Evolutionary conservation across 2,329 filamentous ascomycete species (phyloP).

Genomic region (Monilinia fructicola): DNA sequence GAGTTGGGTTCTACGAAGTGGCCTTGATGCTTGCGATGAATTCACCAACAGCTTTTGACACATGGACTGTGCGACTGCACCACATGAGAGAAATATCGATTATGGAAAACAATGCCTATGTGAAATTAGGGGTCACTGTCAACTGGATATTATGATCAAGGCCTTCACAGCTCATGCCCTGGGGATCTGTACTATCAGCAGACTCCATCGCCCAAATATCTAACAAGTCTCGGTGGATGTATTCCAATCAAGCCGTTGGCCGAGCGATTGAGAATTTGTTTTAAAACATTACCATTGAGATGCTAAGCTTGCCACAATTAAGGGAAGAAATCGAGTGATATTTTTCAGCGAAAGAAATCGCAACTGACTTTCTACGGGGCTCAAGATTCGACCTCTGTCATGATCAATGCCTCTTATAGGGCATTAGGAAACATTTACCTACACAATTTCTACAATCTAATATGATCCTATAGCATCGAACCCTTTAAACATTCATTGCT

Average conservation of each 20-base stretch:
- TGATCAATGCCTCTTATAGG: background rate
- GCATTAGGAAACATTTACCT: slow-evolving; percentile 6
- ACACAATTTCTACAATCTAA: background rate
- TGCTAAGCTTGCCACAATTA: background rate
- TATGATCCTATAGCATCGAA: slow-evolving; percentile 17
- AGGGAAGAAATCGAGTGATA: background rate
- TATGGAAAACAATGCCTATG: too few relatives aligned
- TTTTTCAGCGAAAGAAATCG: background rate
- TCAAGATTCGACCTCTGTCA: background rate
- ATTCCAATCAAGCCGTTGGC: background rate
- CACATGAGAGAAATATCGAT: too few relatives aligned
- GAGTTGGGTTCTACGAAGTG: background rate
- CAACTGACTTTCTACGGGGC: too few relatives aligned
- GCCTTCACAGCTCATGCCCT: too few relatives aligned
- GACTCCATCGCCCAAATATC: too few relatives aligned
- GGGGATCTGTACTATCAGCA: too few relatives aligned
- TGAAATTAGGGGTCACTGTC: too few relatives aligned
- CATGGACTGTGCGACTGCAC: too few relatives aligned
- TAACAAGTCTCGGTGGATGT: background rate
- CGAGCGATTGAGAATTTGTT: background rate
- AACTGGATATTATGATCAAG: too few relatives aligned
- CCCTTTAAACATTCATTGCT: background rate
- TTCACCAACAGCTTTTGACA: background rate
- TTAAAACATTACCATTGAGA: background rate
- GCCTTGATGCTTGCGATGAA: background rate